Percentiles rank a stretch among this genome's conserved stretches.
Conservation (phyloP, 2,329 filamentous ascomycete genomes). For the Stemphylium lycopersici region DNA sequence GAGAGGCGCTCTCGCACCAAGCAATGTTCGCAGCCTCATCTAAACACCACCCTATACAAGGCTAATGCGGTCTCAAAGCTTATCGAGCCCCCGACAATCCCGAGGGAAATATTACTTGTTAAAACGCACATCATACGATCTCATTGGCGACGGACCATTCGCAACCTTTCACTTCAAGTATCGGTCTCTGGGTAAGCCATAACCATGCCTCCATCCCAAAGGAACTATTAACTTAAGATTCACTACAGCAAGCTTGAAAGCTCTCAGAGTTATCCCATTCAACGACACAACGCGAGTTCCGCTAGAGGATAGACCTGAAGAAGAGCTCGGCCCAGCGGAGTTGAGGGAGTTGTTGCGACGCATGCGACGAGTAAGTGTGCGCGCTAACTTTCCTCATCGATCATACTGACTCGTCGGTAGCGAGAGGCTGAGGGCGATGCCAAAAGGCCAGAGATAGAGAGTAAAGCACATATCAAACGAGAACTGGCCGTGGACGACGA, state of each 20-base stretch:
- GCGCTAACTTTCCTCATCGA: no score
- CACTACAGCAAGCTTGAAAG: slow-evolving; percentile 1
- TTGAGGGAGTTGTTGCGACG: slow-evolving; percentile 5
- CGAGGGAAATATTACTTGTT: no score
- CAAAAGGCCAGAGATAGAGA: slow-evolving; percentile 1
- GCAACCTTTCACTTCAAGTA: slow-evolving; percentile 16
- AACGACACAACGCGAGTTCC: background rate
- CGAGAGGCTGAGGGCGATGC: background rate
- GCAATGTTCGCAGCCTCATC: slow-evolving; percentile 5
- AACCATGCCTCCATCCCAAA: background rate
- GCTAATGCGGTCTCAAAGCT: background rate
- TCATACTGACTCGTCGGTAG: slow-evolving; percentile 1
- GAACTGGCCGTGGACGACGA: slow-evolving; percentile 1
- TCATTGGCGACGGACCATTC: slow-evolving; percentile 2
- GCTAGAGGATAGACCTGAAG: background rate
- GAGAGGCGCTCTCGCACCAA: slow-evolving; percentile 17
- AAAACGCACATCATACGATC: background rate
- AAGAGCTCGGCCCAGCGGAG: slow-evolving; percentile 4
- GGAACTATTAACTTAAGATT: background rate
- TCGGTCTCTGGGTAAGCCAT: slow-evolving; percentile 10
- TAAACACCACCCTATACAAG: background rate
- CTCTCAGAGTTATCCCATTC: background rate
- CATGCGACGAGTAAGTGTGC: slow-evolving; percentile 6
- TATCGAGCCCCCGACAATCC: background rate
- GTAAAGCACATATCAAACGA: background rate